Percentiles rank a stretch among this genome's conserved stretches.
These are phyloP conservation scores for Picochlorum sp. DNA, from an alignment of 139 green algal genomes.

Conservation along the genomic window DNA sequence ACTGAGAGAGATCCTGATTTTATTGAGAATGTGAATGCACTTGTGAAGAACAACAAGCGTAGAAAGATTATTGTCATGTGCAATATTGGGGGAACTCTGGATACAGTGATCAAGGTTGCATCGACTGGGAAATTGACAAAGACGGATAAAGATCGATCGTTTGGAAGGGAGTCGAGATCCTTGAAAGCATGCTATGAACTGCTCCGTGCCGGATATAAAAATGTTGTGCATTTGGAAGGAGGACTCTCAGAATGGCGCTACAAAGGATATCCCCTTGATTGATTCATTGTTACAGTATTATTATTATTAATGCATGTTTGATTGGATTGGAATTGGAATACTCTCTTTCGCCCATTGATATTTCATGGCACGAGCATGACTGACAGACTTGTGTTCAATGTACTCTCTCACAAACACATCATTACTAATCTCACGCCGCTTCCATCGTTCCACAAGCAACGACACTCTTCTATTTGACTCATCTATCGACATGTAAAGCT, in stretches of 20 bases:
- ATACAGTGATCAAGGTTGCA: constrained; percentile 34
- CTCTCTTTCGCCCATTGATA: constrained; percentile 46
- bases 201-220: constrained; percentile 44
- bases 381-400: constrained; percentile 24
- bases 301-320: not conserved
- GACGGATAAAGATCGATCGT: constrained; percentile 56
- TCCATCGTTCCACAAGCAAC: not conserved
- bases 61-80: constrained; percentile 37
- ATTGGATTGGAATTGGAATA: constrained; percentile 15
- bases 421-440: not conserved
- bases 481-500: not conserved
- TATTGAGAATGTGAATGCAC: constrained; percentile 19
- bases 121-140: constrained; percentile 28
- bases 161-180: constrained; percentile 60
- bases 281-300: too few species aligned
- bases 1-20: constrained; percentile 67
- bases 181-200: constrained; percentile 74
- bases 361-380: constrained; percentile 50
- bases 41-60: constrained; percentile 15
- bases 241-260: constrained; percentile 48
- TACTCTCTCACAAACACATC: constrained; percentile 23
- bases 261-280: constrained; percentile 28
- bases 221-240: constrained; percentile 55
- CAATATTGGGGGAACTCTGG: constrained; percentile 41
- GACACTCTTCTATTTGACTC: not conserved